Evolutionary conservation across 1,139 yeast species (phyloP), one percentile per base, ranked within the genome.

Genomic region (Kurtzmaniella natalensis): DNA sequence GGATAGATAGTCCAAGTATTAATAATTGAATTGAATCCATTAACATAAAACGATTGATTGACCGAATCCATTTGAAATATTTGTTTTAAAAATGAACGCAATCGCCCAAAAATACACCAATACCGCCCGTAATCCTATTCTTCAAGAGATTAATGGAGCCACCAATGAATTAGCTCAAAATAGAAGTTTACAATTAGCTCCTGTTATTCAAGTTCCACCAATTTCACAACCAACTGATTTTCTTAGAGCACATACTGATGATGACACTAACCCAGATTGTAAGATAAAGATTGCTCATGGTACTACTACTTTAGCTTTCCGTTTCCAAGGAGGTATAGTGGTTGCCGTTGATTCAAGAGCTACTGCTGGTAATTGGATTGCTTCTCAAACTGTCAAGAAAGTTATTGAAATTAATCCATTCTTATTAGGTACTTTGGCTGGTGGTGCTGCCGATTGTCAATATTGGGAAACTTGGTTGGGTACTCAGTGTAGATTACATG

Each of bases 361-460:
- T 40, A 85, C 97, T n/a, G 95, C 94, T 9, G 98, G 98, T 35
- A 82, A 84, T 53, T 92, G 96, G 96, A 83, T 94, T 51, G 98
- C 97, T 11, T 88, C 97, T 18, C 97, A 89, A 61, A 88, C 96
- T 2, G 99, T 92, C 45, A 89, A 92, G 64, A 92, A 92, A 63
- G 98, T 92, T 35, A 89, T 92, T 55, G 92, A 92, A 59, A 92
- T 92, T 64, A 94, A 94, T 61, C 96, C 97, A 34, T 84, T 85
- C 55, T 65, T 92, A 47, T 73, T 92, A 50, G 99, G 99, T 45
- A 92, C 99, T 21, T 81, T 92, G 96, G 99, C 99, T 24, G 99
- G 99, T 64, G 97, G 97, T 69, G 99, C 99, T 34, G 98, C 98
- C 18, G 99, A 92, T 64, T 92, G 99, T 72, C 98, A 94, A 61